These are phyloP conservation scores for Echinochloa phyllopogon DNA, from an alignment of 176 grass and related monocot species.

Conservation along the genomic window DNA sequence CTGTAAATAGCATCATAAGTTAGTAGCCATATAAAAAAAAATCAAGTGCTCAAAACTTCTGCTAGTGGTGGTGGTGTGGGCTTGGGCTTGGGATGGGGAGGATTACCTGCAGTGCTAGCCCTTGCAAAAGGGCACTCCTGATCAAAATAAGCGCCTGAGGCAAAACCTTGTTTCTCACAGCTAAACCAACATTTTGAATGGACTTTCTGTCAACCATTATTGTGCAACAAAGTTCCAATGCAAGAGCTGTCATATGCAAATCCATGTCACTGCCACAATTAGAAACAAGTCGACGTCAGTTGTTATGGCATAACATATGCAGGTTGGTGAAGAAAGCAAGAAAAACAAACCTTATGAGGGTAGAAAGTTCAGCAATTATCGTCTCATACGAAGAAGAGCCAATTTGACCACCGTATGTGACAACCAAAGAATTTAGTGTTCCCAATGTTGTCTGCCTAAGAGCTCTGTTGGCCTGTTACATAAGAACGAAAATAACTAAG, in stretches of 20 bases:
- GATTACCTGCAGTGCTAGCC: conserved; percentile 81
- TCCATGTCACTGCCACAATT: conserved; percentile 75
- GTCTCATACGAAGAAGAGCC: conserved; percentile 80
- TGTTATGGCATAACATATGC: not conserved
- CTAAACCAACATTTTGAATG: conserved; percentile 75
- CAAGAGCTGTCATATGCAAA: conserved; percentile 93
- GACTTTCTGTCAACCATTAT: conserved; percentile 84
- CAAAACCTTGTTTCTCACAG: conserved; percentile 80
- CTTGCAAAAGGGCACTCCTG: conserved; percentile 90
- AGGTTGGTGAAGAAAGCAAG: not conserved
- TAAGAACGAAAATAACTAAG: conserved; percentile 29
- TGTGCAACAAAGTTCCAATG: conserved; percentile 89
- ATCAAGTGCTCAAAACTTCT: not conserved
- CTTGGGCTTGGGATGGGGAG: not conserved
- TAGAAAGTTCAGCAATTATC: conserved; percentile 84
- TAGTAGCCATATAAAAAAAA: conserved; percentile 14
- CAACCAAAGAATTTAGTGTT: conserved; percentile 79
- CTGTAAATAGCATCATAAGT: conserved; percentile 48
- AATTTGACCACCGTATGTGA: conserved; percentile 86
- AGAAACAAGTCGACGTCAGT: not conserved
- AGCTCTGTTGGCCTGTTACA: conserved; percentile 75
- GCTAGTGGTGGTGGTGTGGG: not conserved
- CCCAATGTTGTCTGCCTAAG: conserved; percentile 85
- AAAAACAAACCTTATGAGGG: conserved; percentile 77
- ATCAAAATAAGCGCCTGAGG: conserved; percentile 89